Conservation (phyloP, 768 basidiomycete genomes). For the Lyophyllum semitale region DNA sequence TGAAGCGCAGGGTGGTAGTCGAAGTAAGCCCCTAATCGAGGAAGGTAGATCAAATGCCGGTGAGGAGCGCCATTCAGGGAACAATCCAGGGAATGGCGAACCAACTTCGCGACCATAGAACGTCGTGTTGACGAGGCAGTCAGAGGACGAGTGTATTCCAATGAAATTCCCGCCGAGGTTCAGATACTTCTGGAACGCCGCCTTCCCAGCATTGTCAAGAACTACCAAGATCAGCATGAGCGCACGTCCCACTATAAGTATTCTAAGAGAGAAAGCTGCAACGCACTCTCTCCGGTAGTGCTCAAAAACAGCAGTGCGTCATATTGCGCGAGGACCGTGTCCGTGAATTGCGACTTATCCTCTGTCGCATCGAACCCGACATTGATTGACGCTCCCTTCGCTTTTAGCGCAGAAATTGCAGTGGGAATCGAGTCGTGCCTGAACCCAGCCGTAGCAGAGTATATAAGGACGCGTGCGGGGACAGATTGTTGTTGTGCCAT, state of each 20-base stretch:
- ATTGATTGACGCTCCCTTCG: conserved; percentile 44
- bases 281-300: conserved; percentile 67
- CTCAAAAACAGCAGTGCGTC: conserved; percentile 72
- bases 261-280: background rate
- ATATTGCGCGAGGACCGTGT: conserved; percentile 52
- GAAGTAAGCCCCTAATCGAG: conserved; percentile 56
- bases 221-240: conserved; percentile 37
- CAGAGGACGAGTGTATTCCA: conserved; percentile 68
- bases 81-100: conserved; percentile 21
- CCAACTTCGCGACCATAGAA: conserved; percentile 63
- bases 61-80: background rate
- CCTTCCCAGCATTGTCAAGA: conserved; percentile 57
- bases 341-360: conserved; percentile 56
- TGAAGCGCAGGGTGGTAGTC: conserved; percentile 71
- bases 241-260: background rate
- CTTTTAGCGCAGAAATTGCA: conserved; percentile 57
- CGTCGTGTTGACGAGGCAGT: conserved; percentile 55
- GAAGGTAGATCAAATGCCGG: background rate
- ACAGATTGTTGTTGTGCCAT: conserved; percentile 12
- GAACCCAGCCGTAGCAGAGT: conserved; percentile 61
- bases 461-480: conserved; percentile 52
- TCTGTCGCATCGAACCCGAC: conserved; percentile 67
- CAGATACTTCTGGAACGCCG: conserved; percentile 65
- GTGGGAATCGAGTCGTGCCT: conserved; percentile 79
- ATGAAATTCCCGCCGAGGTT: conserved; percentile 72